Conservation (phyloP, 192 early-diverging fungal species). For the Martensiomyces pterosporus region DNA sequence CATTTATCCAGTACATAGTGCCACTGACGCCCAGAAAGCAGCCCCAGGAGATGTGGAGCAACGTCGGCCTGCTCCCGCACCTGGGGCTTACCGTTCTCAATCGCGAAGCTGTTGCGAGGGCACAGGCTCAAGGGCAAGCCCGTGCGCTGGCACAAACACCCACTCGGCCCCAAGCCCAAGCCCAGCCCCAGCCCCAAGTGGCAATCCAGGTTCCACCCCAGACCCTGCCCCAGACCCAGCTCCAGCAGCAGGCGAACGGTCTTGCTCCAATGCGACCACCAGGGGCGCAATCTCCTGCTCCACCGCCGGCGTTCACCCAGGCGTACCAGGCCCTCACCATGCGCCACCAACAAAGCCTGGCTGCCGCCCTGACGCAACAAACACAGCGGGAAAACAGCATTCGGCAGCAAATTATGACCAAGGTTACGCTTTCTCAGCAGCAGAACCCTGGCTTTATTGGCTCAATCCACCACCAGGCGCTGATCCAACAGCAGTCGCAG, state of each 20-base stretch:
- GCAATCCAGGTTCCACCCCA: slow-evolving; percentile 10
- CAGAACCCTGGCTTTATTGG: slow-evolving; percentile 33
- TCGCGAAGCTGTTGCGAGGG: slow-evolving; percentile 21
- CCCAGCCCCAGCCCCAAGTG: slow-evolving; percentile 7
- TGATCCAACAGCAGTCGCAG: slow-evolving; percentile 44
- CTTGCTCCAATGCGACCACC: slow-evolving; percentile 3
- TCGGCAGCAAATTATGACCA: slow-evolving; percentile 27
- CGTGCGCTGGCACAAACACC: slow-evolving; percentile 17
- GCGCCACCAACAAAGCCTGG: slow-evolving; percentile 33
- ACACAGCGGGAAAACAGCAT: slow-evolving; percentile 25
- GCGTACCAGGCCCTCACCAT: slow-evolving; percentile 15
- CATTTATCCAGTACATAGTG: slow-evolving; percentile 38
- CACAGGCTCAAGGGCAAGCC: slow-evolving; percentile 3
- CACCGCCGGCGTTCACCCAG: slow-evolving; percentile 13
- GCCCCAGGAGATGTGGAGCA: slow-evolving; percentile 27
- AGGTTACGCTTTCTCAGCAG: slow-evolving; percentile 28
- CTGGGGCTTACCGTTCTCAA: slow-evolving; percentile 38
- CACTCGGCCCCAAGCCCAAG: slow-evolving; percentile 1
- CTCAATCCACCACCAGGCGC: slow-evolving; percentile 27
- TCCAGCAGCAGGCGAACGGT: slow-evolving; percentile 7
- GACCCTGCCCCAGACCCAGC: slow-evolving; percentile 13
- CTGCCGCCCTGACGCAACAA: slow-evolving; percentile 32
- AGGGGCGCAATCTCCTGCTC: background rate
- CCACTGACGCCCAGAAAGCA: slow-evolving; percentile 35
- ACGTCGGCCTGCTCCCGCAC: slow-evolving; percentile 26